Evolutionary conservation across 345 rosid species (phyloP), one percentile per base, ranked within the genome.

Genomic region (Ceriops decandra): DNA sequence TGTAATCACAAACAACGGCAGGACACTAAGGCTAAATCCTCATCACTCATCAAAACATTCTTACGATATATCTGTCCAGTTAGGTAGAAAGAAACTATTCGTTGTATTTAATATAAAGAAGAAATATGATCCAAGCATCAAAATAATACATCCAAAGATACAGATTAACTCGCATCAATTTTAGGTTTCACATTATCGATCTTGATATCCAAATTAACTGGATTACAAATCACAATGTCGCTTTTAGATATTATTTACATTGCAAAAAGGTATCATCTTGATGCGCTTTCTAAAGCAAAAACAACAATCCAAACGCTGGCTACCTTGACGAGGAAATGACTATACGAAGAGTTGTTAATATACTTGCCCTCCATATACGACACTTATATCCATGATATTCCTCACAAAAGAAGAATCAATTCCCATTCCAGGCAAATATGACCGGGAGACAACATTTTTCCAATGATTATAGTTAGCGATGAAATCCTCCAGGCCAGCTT

Each of bases 361-460:
- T 46, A 64, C 85, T 83, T 72, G 86, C 95, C 97, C 98, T 84
- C 97, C 97, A 76, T 89, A 90, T 26, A 85, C 90, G 62, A 97
- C 93, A 76, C 83, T 89, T 97, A 91, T 93, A 81, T 90, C 98
- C 92, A 93, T 87, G 72, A 86, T 86, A 64, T 90, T 93, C 68
- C 98, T 85, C 69, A 86, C 83, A 76, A 75, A 75, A 75, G 90
- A 83, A 92, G 92, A 88, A 68, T 77, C 59, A 1, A 90, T 84
- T 70, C 82, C 89, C 75, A 90, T 80, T 53, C 74, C 92, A 15
- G 75, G 79, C 72, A 84, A 62, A 71, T 88, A 90, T 7, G 89
- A 79, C 58, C 84, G 70, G 30, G 89, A 76, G 77, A 90, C 83
- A 53, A 86, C 78, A 63, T 72, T 75, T 72, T 85, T 88, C 96